These are phyloP conservation scores for Aspergillus candidus DNA, from an alignment of 2,329 filamentous ascomycete genomes.

Conservation along the genomic window DNA sequence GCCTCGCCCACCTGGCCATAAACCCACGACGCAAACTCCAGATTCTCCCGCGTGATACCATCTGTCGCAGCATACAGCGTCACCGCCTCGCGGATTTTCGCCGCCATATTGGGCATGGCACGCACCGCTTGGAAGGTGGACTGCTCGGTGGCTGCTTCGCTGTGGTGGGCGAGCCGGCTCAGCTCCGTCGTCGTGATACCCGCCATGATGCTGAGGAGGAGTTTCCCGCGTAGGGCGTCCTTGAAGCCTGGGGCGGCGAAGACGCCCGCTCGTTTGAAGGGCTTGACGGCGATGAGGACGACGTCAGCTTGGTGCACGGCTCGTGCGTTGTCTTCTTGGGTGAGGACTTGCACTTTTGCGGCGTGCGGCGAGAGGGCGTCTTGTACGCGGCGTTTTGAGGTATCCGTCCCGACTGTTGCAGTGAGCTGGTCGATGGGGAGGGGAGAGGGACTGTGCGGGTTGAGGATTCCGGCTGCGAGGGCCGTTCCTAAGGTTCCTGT, in stretches of 20 bases:
- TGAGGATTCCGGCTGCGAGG: too few species aligned
- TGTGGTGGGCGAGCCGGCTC: slow-evolving; percentile 11
- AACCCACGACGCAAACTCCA: slow-evolving; percentile 25
- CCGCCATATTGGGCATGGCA: slow-evolving; percentile 38
- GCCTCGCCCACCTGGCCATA: slow-evolving; percentile 6
- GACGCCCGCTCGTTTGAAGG: slow-evolving; percentile 34
- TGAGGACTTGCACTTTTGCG: slow-evolving; percentile 2
- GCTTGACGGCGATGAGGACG: slow-evolving; percentile 42
- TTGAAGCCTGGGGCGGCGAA: slow-evolving; percentile 28
- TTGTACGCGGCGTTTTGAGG: slow-evolving; percentile 1
- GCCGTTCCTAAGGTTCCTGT: too few species aligned
- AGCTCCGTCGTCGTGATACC: slow-evolving; percentile 34
- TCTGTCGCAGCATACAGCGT: slow-evolving; percentile 38
- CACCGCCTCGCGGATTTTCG: slow-evolving; percentile 33
- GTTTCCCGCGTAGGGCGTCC: slow-evolving; percentile 37
- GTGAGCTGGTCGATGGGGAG: too few species aligned
- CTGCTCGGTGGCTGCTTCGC: slow-evolving; percentile 22
- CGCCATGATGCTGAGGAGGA: slow-evolving; percentile 45
- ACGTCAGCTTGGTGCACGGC: slow-evolving; percentile 25
- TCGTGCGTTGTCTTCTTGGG: slow-evolving; percentile 1
- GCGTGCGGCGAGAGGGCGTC: not conserved
- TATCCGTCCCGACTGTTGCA: too few species aligned
- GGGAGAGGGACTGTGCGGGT: too few species aligned
- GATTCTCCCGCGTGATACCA: slow-evolving; percentile 9
- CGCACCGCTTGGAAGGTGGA: slow-evolving; percentile 24